Base-by-base conservation (phyloP, 257 asterid species). In the Cordia subcordata region DNA sequence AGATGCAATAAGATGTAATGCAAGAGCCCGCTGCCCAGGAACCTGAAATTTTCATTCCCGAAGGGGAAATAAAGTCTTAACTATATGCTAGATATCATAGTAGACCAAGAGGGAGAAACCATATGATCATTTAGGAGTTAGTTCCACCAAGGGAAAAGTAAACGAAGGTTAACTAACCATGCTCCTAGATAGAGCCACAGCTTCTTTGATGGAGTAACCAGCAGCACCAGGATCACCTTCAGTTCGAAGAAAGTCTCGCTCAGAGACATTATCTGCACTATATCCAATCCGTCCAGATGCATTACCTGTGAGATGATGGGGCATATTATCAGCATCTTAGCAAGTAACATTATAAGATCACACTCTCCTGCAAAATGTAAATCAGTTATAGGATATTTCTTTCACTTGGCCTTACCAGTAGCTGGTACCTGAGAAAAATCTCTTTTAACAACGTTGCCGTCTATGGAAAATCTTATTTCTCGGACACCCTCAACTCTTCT, bases 201-300 rank as follows among this genome's bases (percentile, higher is more conserved):
- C 96, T 80, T 93, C 99, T 68, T 80, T 85, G 58, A 93, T 77
- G 63, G 99, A 82, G 78, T 93, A 93, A 63, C 99, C 96, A 78
- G 78, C 83, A 72, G 90, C 97, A 64, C 94, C 87, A 63, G 99
- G 99, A 66, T 93, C 95, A 67, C 99, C 99, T 71, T 88, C 96
- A 49, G 97, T 93, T 68, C 96, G 90, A 63, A 89, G 82, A 69
- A 79, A 84, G 78, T 89, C 99, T 35, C 96, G 95, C 63, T 77
- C 76, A 1, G 88, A 72, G 54, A 79, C 94, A 71, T 81, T 85
- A 65, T 75, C 71, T 38, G 79, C 80, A 70, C 64, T 79, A 60
- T 76, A 77, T 54, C 65, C 81, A 59, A 75, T 74, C 67, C 52
- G 75, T 60, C 70, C 49, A 56, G 86, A 70, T 51, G 53, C 55